Evolutionary conservation across 1,139 yeast genomes (phyloP).

Genomic region (Candida labiduridarum): DNA sequence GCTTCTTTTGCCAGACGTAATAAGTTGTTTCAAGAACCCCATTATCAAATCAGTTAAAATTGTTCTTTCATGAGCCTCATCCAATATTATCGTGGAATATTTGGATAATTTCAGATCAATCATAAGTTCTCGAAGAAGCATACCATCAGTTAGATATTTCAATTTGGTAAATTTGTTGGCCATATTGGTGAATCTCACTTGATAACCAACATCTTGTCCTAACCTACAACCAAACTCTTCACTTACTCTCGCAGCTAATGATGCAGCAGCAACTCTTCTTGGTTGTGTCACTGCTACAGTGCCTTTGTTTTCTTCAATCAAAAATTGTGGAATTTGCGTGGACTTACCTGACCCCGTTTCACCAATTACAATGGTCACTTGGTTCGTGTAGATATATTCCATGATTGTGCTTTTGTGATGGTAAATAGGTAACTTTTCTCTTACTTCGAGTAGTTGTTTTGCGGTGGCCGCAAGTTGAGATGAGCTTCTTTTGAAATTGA

Average conservation of each 20-base stretch:
- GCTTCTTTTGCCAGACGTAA: slow-evolving; percentile 74
- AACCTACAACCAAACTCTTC: slow-evolving; percentile 91
- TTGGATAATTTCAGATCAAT: slow-evolving; percentile 81
- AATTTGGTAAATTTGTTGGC: slow-evolving; percentile 84
- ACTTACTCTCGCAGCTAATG: slow-evolving; percentile 94
- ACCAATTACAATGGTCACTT: slow-evolving; percentile 97
- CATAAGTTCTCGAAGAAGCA: slow-evolving; percentile 97
- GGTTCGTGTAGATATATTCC: slow-evolving; percentile 60
- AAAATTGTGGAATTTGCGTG: slow-evolving; percentile 96
- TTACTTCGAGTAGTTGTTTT: slow-evolving; percentile 44
- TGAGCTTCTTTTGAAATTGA: slow-evolving; percentile 3
- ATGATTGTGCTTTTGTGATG: slow-evolving; percentile 68
- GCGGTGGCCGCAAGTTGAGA: slow-evolving; percentile 45
- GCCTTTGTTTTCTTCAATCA: slow-evolving; percentile 89
- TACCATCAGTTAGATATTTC: slow-evolving; percentile 98
- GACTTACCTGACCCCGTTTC: slow-evolving; percentile 99
- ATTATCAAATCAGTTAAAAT: slow-evolving; percentile 93
- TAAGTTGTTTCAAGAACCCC: slow-evolving; percentile 89
- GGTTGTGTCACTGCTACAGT: slow-evolving; percentile 98
- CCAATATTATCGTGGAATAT: slow-evolving; percentile 89
- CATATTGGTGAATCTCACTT: slow-evolving; percentile 90
- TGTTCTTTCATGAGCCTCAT: slow-evolving; percentile 98
- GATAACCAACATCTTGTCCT: slow-evolving; percentile 93
- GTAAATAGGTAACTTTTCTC: slow-evolving; percentile 74
- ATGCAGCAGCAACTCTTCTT: slow-evolving; percentile 96